These are phyloP conservation scores for Entomortierella chlamydospora DNA, from an alignment of 192 early-diverging fungal genomes.

Conservation along the genomic window DNA sequence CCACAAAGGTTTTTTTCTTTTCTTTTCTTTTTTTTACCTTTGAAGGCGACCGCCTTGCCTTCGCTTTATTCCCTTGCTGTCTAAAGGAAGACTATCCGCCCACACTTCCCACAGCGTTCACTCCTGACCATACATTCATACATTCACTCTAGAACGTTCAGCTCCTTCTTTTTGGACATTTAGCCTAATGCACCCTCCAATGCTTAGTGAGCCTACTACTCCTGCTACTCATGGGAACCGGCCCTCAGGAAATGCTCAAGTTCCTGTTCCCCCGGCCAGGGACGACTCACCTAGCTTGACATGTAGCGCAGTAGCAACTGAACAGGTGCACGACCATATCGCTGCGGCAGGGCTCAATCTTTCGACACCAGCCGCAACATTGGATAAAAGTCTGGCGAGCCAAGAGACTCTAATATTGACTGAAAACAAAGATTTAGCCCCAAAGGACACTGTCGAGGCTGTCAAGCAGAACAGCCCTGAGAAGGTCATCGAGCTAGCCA, in stretches of 20 bases:
- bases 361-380: not conserved
- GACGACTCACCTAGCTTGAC: not conserved
- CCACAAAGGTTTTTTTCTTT: no score
- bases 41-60: no score
- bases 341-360: constrained; percentile 5
- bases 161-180: no score
- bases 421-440: not conserved
- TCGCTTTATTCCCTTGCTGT: no score
- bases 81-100: no score
- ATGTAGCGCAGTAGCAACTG: not conserved
- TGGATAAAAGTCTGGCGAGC: not conserved
- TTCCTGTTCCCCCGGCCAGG: not conserved
- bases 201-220: not conserved
- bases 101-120: no score
- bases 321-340: not conserved
- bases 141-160: no score
- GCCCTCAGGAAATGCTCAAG: not conserved
- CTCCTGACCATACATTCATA: no score
- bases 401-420: not conserved
- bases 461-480: not conserved
- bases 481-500: not conserved
- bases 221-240: not conserved
- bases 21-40: no score
- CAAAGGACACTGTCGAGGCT: not conserved
- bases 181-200: no score